Evolutionary conservation across 202 grass and related monocot species (phyloP).

Genomic region (Tripidium arundinaceum): DNA sequence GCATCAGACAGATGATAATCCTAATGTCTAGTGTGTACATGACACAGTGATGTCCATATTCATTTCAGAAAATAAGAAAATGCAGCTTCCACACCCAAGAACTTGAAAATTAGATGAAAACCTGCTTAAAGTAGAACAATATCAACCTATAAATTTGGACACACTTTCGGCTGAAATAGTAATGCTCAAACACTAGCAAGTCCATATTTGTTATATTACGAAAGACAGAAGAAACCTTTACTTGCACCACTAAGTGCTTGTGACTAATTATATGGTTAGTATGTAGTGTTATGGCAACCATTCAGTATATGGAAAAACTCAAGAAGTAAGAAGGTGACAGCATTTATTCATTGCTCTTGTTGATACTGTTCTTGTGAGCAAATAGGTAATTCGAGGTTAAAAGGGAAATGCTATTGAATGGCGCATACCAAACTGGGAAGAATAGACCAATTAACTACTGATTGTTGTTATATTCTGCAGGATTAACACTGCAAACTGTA

Average conservation of each 20-base stretch:
- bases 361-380: background rate
- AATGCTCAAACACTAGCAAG: background rate
- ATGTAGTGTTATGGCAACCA: background rate
- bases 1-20: no score
- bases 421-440: background rate
- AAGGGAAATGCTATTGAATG: background rate
- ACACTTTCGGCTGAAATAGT: background rate
- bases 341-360: background rate
- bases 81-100: background rate
- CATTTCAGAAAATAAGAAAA: no score
- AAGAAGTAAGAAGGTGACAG: background rate
- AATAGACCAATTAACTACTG: background rate
- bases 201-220: background rate
- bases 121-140: background rate
- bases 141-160: background rate
- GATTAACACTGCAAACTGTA: no score
- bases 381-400: background rate
- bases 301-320: background rate
- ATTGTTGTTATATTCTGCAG: background rate
- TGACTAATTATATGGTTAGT: background rate
- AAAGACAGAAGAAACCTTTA: conserved; percentile 19
- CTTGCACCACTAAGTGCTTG: background rate
- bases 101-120: background rate
- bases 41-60: no score
- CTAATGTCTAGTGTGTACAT: no score